Evolutionary conservation across 768 basidiomycete genomes (phyloP), one percentile per base, ranked within the genome.

Genomic region (Trametes sanguinea): DNA sequence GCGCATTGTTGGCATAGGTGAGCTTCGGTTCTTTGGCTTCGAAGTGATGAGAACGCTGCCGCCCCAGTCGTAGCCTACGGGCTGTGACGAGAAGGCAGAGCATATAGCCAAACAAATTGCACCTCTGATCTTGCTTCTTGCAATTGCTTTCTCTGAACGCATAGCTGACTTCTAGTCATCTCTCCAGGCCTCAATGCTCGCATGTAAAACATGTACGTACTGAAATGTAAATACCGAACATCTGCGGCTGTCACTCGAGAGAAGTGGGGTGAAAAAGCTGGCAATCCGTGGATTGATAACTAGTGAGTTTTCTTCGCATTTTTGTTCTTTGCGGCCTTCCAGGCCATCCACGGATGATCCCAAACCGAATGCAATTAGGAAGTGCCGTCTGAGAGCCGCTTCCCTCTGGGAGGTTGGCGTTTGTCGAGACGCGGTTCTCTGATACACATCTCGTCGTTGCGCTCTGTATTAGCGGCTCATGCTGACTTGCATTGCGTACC

Each of bases 351-450:
- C 61, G 57, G 69, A 70, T 70, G 69, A 70, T 66, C 58, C 59
- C 50, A 44, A 70, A 70, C 69, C 69, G 69, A 70, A 70, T 58
- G 69, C 69, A 70, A 71, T 70, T 71, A 71, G 69, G 69, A 71
- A 71, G 69, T 71, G 69, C 69, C 69, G 69, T 71, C 69, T 71
- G 69, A 69, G 44, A 57, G 61, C 55, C 37, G 37, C 61, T 37
- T 57, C 61, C 51, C 55, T 47, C 51, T 43, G 42, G 61, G 61
- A 51, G 51, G 61, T 47, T 39, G 52, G 66, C 54, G 22, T 57
- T 51, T 67, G 66, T 67, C 66, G 66, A 67, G 66, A 67, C 66
- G 57, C 66, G 66, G 66, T 67, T 67, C 66, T 62, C 66, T 67
- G 66, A 67, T 57, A 35, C 17, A 16, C 43, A 9, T 47, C 57